Percentiles rank a stretch among this genome's conserved stretches.
These are phyloP conservation scores for Acorus gramineus DNA, from an alignment of 106 monocot genomes.

Conservation along the genomic window DNA sequence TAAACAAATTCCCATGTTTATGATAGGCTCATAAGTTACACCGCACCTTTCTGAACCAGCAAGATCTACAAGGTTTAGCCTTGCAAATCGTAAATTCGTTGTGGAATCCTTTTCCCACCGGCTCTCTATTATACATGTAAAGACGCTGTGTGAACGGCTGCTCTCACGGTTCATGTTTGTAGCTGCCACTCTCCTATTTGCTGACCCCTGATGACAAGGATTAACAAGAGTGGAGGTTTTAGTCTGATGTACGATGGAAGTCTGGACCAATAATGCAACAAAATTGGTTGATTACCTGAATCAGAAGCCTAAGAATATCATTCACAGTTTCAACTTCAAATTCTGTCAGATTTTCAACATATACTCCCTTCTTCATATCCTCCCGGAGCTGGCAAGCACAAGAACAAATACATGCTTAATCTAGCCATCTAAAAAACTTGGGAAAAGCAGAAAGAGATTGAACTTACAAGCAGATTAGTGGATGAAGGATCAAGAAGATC, in stretches of 20 bases:
- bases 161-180: conserved; percentile 96
- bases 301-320: conserved; percentile 70
- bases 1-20: too few species aligned
- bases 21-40: too few species aligned
- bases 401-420: neutral
- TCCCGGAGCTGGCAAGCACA: conserved; percentile 53
- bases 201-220: conserved; percentile 46
- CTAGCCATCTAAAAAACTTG: neutral
- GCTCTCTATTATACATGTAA: conserved; percentile 94
- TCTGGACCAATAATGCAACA: too few species aligned
- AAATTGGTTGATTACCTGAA: conserved; percentile 36
- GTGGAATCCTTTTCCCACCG: conserved; percentile 75
- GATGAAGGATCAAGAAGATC: conserved; percentile 96
- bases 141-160: conserved; percentile 92
- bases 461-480: conserved; percentile 71
- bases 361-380: conserved; percentile 63
- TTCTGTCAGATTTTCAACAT: conserved; percentile 92
- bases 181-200: conserved; percentile 88
- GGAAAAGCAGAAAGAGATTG: neutral
- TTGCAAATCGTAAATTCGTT: conserved; percentile 67
- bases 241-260: too few species aligned
- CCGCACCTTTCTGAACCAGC: conserved; percentile 90
- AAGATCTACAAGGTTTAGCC: conserved; percentile 90
- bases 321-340: conserved; percentile 67
- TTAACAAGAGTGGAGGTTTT: too few species aligned